Evolutionary conservation across 352 stramenopile species (phyloP).

Genomic region (Globisporangium uncinulatum): DNA sequence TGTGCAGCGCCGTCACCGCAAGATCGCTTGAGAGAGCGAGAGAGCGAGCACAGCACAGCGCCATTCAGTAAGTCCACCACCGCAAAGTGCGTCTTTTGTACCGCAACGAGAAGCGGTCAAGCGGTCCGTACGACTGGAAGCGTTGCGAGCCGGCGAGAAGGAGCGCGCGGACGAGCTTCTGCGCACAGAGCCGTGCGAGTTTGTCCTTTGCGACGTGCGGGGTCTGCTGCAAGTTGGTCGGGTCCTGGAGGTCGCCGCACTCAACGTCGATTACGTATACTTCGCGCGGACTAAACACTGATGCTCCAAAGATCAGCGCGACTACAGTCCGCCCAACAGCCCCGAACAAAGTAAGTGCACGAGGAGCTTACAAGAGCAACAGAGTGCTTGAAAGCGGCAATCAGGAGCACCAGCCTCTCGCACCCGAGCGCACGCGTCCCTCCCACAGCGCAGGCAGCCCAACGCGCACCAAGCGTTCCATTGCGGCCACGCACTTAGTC

Average conservation of each 20-base stretch:
- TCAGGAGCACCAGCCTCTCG: background rate
- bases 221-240: background rate
- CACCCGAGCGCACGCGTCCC: constrained; percentile 27
- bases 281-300: constrained; percentile 46
- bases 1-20: constrained; percentile 41
- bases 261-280: constrained; percentile 44
- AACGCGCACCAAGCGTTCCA: constrained; percentile 23
- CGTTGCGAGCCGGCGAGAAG: constrained; percentile 23
- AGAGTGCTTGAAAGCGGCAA: background rate
- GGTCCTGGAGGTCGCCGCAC: background rate
- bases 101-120: background rate
- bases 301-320: constrained; percentile 51
- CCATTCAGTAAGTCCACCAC: constrained; percentile 1
- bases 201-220: constrained; percentile 21
- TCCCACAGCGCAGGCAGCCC: constrained; percentile 34
- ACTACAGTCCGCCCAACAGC: constrained; percentile 21
- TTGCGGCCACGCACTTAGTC: constrained; percentile 32
- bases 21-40: constrained; percentile 23
- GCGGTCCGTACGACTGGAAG: background rate
- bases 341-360: background rate
- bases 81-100: background rate
- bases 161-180: constrained; percentile 58
- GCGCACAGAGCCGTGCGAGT: constrained; percentile 35
- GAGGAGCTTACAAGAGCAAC: background rate
- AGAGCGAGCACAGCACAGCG: background rate